Evolutionary conservation across 345 rosid species (phyloP).

Genomic region (Murraya paniculata): DNA sequence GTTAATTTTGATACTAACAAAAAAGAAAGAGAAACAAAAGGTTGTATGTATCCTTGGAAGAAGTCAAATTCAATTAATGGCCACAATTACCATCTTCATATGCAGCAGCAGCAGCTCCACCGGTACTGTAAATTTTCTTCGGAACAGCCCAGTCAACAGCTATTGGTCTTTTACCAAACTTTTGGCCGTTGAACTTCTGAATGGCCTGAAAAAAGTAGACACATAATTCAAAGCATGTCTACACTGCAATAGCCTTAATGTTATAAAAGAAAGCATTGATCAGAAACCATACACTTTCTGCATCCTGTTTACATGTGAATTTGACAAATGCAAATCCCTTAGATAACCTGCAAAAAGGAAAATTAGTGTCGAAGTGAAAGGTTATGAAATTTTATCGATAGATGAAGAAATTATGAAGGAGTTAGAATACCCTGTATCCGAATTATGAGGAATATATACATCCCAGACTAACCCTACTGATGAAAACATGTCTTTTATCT

Average conservation of each 20-base stretch:
- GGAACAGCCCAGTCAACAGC: constrained; percentile 99
- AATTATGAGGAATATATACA: constrained; percentile 65
- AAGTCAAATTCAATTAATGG: constrained; percentile 13
- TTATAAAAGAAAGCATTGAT: constrained; percentile 9
- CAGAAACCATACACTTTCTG: constrained; percentile 62
- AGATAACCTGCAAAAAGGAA: constrained; percentile 57
- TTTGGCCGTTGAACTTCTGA: constrained; percentile 78
- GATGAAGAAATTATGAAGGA: constrained; percentile 2
- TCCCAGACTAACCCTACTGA: constrained; percentile 94
- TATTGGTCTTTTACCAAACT: constrained; percentile 71
- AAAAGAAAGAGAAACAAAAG: neutral
- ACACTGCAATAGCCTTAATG: constrained; percentile 1
- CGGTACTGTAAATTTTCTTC: constrained; percentile 62
- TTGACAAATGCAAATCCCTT: constrained; percentile 96
- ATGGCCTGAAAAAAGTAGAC: constrained; percentile 61
- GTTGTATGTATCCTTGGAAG: neutral
- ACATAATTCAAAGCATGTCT: constrained; percentile 9
- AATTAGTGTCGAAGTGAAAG: neutral
- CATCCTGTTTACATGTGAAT: constrained; percentile 84
- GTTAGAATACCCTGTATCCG: constrained; percentile 65
- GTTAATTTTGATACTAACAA: neutral
- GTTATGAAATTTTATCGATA: neutral
- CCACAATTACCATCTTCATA: constrained; percentile 54
- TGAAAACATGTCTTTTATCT: constrained; percentile 60
- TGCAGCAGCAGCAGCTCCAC: constrained; percentile 40